Percentiles rank a stretch among this genome's conserved stretches.
Conservation (phyloP, 768 basidiomycete species). For the Termitomyces sp. region DNA sequence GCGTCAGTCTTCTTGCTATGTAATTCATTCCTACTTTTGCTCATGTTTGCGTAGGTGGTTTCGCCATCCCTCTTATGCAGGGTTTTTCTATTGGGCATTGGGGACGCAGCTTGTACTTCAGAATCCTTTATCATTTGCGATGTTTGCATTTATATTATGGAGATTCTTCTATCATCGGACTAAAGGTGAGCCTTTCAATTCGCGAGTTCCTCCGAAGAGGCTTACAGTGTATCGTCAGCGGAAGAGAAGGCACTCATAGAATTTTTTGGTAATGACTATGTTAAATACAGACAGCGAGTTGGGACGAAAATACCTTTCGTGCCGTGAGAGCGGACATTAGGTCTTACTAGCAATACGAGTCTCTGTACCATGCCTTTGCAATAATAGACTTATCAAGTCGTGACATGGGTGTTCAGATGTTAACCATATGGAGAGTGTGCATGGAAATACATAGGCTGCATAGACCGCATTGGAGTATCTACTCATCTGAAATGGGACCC, state of each 20-base stretch:
- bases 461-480: slow-evolving; percentile 13
- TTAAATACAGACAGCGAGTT: slow-evolving; percentile 68
- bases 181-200: slow-evolving; percentile 48
- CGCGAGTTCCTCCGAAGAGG: not conserved
- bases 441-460: slow-evolving; percentile 7
- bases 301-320: slow-evolving; percentile 90
- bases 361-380: not conserved
- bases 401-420: slow-evolving; percentile 4
- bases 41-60: slow-evolving; percentile 52
- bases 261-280: slow-evolving; percentile 91
- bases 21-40: not conserved
- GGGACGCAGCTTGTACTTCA: slow-evolving; percentile 91
- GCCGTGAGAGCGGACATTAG: slow-evolving; percentile 32
- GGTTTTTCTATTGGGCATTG: slow-evolving; percentile 97
- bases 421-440: slow-evolving; percentile 7
- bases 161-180: slow-evolving; percentile 85
- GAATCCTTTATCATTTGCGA: slow-evolving; percentile 70
- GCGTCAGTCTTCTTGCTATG: slow-evolving; percentile 49
- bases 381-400: not conserved
- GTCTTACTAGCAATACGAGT: not conserved
- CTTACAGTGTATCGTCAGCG: slow-evolving; percentile 36
- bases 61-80: slow-evolving; percentile 94
- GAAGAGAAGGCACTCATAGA: slow-evolving; percentile 77
- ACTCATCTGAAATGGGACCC: slow-evolving; percentile 59
- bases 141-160: slow-evolving; percentile 71